Base-by-base conservation (phyloP, 139 green algal genomes). In the Raphidocelis subcapitata region DNA sequence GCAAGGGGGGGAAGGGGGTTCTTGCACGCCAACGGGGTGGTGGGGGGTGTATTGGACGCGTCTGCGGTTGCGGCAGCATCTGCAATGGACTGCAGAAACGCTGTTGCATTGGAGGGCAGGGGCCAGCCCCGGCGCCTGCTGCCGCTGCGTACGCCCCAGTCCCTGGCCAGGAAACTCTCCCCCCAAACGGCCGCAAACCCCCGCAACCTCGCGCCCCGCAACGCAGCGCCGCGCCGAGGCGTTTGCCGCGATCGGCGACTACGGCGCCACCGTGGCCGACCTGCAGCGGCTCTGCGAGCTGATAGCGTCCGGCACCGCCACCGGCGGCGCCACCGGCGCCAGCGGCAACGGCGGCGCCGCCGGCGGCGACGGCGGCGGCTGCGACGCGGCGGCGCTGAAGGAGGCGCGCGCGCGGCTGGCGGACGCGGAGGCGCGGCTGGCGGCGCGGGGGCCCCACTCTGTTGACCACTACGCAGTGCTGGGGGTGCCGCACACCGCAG, bases 191-290 rank as follows among this genome's bases (percentile, higher is more conserved):
- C 41, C 8, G 12, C 52, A n/a, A 59, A 10, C 52, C 4, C 20
- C 52, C 52, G 12, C 24, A 8, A 28, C 52, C 10, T n/a, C 12
- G 4, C 52, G 52, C 52, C 4, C 52, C 20, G 55, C n/a, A 3
- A 59, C 67, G 21, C 86, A 91, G 78, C 74, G 86, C 24, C 72
- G 86, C 15, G 76, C 86, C 1, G 86, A 91, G 23, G 84, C 84
- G 1, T 85, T 81, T 26, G 54, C 74, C 18, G 79, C 84, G 2
- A 72, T 91, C 1, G 79, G 80, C 14, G 83, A 88, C 63, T 75
- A 77, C 62, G 62, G 67, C 36, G 74, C 29, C 64, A 77, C 83
- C 35, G 47, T 73, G 47, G 73, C 59, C 44, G 81, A 86, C 41
- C 72, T 86, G 21, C 72, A 87, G 67, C 69, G 56, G 21, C 69